These are phyloP conservation scores for Suhomyces yuchorum DNA, from an alignment of 1,139 yeast genomes.

Conservation along the genomic window DNA sequence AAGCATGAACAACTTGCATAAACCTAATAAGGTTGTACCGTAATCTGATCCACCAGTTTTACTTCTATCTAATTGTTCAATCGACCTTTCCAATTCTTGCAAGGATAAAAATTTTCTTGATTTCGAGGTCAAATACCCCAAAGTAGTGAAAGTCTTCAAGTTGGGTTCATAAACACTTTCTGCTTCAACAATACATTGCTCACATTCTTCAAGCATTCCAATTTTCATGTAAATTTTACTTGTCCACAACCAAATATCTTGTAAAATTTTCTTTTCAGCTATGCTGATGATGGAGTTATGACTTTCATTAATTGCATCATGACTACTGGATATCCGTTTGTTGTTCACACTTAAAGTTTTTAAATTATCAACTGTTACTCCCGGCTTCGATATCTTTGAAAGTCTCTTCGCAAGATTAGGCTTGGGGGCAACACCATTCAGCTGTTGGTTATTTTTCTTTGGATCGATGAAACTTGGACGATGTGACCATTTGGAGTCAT, in stretches of 20 bases:
- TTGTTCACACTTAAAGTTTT: slow-evolving; percentile 5
- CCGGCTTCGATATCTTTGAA: slow-evolving; percentile 4
- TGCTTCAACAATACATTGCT: slow-evolving; percentile 75
- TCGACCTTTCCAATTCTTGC: slow-evolving; percentile 68
- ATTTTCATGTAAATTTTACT: slow-evolving; percentile 64
- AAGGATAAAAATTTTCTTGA: slow-evolving; percentile 52
- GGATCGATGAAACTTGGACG: slow-evolving; percentile 52
- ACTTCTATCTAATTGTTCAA: slow-evolving; percentile 41
- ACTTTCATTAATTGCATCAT: slow-evolving; percentile 4
- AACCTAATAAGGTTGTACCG: slow-evolving; percentile 65
- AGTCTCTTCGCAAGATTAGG: slow-evolving; percentile 10
- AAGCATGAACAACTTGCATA: slow-evolving; percentile 56
- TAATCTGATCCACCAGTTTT: slow-evolving; percentile 40
- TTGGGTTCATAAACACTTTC: slow-evolving; percentile 54
- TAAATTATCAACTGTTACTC: slow-evolving; percentile 6
- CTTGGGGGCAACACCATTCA: slow-evolving; percentile 2
- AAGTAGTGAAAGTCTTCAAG: slow-evolving; percentile 53
- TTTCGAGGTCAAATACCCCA: slow-evolving; percentile 53
- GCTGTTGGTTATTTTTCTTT: neutral
- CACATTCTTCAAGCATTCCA: slow-evolving; percentile 60
- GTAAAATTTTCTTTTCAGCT: slow-evolving; percentile 40
- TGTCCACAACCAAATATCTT: slow-evolving; percentile 75
- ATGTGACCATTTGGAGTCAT: slow-evolving; percentile 43
- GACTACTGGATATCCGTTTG: neutral
- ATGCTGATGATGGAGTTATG: neutral